Evolutionary conservation across 805 yeast species (phyloP).

Genomic region (Saccharomycopsis olivae): DNA sequence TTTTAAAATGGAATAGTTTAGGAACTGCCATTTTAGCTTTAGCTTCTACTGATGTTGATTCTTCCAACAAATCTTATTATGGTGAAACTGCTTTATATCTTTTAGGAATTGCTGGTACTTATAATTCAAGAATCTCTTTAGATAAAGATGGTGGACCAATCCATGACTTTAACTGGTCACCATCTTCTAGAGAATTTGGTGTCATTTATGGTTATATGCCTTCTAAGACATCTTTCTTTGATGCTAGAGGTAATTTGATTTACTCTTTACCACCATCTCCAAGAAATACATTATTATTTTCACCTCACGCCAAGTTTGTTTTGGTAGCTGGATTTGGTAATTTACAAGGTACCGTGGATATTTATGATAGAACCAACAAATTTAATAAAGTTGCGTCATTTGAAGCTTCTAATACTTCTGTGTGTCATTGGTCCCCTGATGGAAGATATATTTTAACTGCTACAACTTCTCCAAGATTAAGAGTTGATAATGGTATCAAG

Average conservation of each 20-base stretch:
- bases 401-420: conserved; percentile 92
- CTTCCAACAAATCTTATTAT: conserved; percentile 87
- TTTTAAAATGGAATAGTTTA: conserved; percentile 82
- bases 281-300: conserved; percentile 79
- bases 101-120: conserved; percentile 85
- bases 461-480: conserved; percentile 90
- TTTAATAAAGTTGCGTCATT: conserved; percentile 71
- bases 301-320: conserved; percentile 88
- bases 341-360: conserved; percentile 91
- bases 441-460: conserved; percentile 91
- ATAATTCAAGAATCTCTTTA: conserved; percentile 77
- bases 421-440: conserved; percentile 96
- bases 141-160: conserved; percentile 73
- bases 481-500: conserved; percentile 93
- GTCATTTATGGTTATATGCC: conserved; percentile 98
- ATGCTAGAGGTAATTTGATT: conserved; percentile 81
- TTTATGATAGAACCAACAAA: conserved; percentile 82
- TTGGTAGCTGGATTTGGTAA: conserved; percentile 97
- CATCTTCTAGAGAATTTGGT: conserved; percentile 92
- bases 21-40: conserved; percentile 92
- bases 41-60: conserved; percentile 92
- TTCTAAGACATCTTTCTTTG: conserved; percentile 87
- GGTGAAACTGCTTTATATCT: conserved; percentile 92
- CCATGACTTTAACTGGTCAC: conserved; percentile 96
- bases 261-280: conserved; percentile 79